Evolutionary conservation across 805 yeast genomes (phyloP).

Genomic region (Candida namnaoensis): DNA sequence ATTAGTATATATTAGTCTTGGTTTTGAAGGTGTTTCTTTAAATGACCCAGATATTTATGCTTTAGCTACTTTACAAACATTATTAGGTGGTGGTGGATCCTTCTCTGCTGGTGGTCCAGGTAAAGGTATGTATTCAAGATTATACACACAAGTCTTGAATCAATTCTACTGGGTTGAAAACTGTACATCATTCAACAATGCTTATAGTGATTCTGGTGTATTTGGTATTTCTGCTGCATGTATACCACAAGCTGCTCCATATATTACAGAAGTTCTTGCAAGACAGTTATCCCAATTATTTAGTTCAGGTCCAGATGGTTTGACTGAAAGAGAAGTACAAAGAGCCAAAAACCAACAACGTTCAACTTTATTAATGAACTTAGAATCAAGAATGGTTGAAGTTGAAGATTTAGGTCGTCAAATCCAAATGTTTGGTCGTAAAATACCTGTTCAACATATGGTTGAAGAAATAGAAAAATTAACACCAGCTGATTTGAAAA

Average conservation of each 20-base stretch:
- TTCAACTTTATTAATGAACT: slow-evolving; percentile 82
- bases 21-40: slow-evolving; percentile 81
- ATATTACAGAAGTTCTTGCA: slow-evolving; percentile 72
- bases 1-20: slow-evolving; percentile 77
- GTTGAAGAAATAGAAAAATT: slow-evolving; percentile 64
- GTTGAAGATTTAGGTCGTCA: slow-evolving; percentile 95
- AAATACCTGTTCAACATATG: slow-evolving; percentile 76
- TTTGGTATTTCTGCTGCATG: slow-evolving; percentile 86
- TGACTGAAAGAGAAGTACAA: slow-evolving; percentile 63
- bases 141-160: slow-evolving; percentile 85
- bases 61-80: slow-evolving; percentile 79
- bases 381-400: slow-evolving; percentile 89
- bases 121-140: slow-evolving; percentile 94
- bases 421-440: slow-evolving; percentile 72
- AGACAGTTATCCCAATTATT: slow-evolving; percentile 48
- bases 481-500: slow-evolving; percentile 56
- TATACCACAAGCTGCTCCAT: slow-evolving; percentile 78
- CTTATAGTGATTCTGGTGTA: slow-evolving; percentile 83
- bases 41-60: slow-evolving; percentile 84
- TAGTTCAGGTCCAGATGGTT: slow-evolving; percentile 36
- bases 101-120: slow-evolving; percentile 99
- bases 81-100: slow-evolving; percentile 95
- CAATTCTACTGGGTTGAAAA: slow-evolving; percentile 88
- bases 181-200: slow-evolving; percentile 81
- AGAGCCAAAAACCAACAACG: slow-evolving; percentile 91